Conservation (phyloP, 2,329 filamentous ascomycete species). For the Aureobasidium sp. region DNA sequence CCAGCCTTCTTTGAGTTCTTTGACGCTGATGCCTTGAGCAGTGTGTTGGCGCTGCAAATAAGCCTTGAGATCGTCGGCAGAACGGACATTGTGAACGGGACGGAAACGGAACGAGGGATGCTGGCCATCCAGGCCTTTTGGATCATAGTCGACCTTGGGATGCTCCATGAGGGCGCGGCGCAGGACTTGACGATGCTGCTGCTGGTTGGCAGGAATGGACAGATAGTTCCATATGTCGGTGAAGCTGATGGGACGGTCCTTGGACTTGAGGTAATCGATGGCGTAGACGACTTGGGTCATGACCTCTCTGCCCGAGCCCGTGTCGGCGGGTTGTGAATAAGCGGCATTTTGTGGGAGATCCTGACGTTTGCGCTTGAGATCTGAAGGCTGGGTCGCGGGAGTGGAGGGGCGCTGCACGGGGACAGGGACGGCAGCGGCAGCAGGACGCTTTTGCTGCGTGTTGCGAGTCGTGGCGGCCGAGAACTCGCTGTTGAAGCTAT, state of each 20-base stretch:
- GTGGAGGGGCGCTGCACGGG: conserved; percentile 6
- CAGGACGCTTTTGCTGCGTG: conserved; percentile 13
- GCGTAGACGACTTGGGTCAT: conserved; percentile 85
- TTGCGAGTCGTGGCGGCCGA: conserved; percentile 27
- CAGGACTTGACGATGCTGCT: conserved; percentile 51
- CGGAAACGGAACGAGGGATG: conserved; percentile 66
- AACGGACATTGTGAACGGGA: conserved; percentile 76
- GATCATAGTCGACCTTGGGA: conserved; percentile 54
- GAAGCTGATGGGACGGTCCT: conserved; percentile 61
- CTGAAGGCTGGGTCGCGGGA: conserved; percentile 22
- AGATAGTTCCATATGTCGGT: conserved; percentile 74
- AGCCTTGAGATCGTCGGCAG: conserved; percentile 67
- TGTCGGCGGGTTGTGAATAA: conserved; percentile 71
- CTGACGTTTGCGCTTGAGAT: conserved; percentile 56
- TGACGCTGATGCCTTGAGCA: conserved; percentile 72
- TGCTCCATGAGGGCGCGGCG: conserved; percentile 61
- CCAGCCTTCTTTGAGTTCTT: conserved; percentile 95
- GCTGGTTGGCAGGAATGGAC: conserved; percentile 51
- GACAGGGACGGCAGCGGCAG: neutral
- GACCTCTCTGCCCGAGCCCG: conserved; percentile 69
- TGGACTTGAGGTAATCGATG: conserved; percentile 71
- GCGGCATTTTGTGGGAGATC: conserved; percentile 45
- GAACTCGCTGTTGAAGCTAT: conserved; percentile 26
- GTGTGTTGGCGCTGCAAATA: conserved; percentile 77
- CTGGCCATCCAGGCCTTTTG: conserved; percentile 55